Conservation (phyloP, 2,329 filamentous ascomycete species). For the Arachnopeziza araneosa region DNA sequence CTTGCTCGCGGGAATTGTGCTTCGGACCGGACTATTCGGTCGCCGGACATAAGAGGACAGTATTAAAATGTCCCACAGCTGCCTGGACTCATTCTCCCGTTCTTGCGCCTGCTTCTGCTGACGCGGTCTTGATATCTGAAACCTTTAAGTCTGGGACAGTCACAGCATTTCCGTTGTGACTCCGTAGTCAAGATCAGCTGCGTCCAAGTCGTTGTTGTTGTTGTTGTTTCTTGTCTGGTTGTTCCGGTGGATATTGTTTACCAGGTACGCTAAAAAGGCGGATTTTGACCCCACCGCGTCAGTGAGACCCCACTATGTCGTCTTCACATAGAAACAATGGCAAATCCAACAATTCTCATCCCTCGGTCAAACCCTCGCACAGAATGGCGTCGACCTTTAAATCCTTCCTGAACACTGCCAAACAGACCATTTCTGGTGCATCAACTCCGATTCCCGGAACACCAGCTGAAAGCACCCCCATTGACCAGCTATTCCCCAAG, state of each 20-base stretch:
- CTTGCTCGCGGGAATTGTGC: no score
- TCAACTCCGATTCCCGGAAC: constrained; percentile 22
- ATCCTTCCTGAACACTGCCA: constrained; percentile 23
- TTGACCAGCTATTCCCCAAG: constrained; percentile 58
- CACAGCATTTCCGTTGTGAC: not conserved
- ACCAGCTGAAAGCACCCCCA: constrained; percentile 17
- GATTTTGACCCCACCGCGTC: no score
- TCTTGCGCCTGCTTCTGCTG: no score
- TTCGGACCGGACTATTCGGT: no score
- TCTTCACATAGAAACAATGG: not conserved
- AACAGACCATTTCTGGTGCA: constrained; percentile 22
- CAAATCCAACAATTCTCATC: not conserved
- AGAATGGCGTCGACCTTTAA: constrained; percentile 25
- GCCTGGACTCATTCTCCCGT: not conserved
- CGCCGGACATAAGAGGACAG: not conserved
- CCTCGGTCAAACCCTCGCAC: not conserved
- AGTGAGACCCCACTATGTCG: no score
- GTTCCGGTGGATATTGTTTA: not conserved
- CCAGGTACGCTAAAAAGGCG: not conserved
- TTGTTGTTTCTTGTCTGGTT: not conserved
- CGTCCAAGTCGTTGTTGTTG: not conserved
- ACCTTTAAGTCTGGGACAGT: not conserved
- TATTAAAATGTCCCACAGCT: not conserved
- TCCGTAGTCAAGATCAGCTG: not conserved
- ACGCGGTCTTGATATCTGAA: not conserved